Conservation (phyloP, 1,284 basidiomycete genomes). For the Anthracocystis panici-leucophaei region DNA sequence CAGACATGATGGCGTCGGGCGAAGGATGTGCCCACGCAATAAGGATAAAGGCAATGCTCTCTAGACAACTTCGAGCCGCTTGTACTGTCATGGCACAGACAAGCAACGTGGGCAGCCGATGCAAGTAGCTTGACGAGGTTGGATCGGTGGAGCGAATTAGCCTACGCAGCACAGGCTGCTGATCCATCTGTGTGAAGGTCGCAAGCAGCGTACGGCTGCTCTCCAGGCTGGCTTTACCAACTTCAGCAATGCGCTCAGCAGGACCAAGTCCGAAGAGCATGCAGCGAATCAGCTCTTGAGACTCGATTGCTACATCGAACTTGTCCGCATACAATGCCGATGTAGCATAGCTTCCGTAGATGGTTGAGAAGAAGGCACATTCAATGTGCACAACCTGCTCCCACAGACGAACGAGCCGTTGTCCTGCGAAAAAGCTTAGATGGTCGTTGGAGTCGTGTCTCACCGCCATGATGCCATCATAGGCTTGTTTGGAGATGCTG, state of each 20-base stretch:
- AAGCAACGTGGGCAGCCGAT: slow-evolving; percentile 19
- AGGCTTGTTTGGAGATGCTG: neutral
- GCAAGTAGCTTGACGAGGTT: slow-evolving; percentile 9
- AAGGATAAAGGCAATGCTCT: slow-evolving; percentile 23
- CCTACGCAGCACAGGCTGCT: slow-evolving; percentile 14
- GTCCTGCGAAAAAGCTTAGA: slow-evolving; percentile 14
- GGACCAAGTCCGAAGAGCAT: neutral
- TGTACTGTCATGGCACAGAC: slow-evolving; percentile 27
- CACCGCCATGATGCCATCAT: slow-evolving; percentile 3
- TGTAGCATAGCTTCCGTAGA: slow-evolving; percentile 11
- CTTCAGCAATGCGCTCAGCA: neutral
- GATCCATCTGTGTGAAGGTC: slow-evolving; percentile 16
- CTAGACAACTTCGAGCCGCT: slow-evolving; percentile 16
- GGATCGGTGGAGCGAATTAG: neutral
- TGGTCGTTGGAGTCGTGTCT: slow-evolving; percentile 13
- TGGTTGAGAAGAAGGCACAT: slow-evolving; percentile 14
- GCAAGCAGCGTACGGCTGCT: slow-evolving; percentile 15
- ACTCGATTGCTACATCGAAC: slow-evolving; percentile 11
- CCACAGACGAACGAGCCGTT: slow-evolving; percentile 25
- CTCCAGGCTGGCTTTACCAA: slow-evolving; percentile 9
- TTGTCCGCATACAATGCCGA: slow-evolving; percentile 13
- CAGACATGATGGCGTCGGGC: neutral
- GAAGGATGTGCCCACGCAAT: slow-evolving; percentile 14
- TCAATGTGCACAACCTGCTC: slow-evolving; percentile 23
- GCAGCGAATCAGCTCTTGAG: slow-evolving; percentile 1